Evolutionary conservation across 768 basidiomycete genomes (phyloP).

Genomic region (Ramaria rubella): DNA sequence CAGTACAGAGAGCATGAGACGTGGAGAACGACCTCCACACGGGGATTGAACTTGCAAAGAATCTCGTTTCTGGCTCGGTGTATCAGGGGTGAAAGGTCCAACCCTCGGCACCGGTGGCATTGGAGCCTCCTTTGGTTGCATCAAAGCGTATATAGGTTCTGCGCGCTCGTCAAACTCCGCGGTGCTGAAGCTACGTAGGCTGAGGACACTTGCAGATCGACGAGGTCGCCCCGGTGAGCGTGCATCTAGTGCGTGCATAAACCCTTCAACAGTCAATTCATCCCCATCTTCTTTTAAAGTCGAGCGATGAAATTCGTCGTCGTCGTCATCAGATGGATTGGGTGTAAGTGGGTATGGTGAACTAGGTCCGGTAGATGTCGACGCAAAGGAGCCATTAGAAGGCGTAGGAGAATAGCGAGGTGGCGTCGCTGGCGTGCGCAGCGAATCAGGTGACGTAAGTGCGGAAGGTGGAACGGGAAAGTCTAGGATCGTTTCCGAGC

Average conservation of each 20-base stretch:
- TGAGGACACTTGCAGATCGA: slow-evolving; percentile 7
- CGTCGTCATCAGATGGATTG: background rate
- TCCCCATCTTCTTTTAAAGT: background rate
- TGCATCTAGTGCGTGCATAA: background rate
- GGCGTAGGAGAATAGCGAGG: background rate
- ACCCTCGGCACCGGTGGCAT: background rate
- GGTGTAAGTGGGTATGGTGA: background rate
- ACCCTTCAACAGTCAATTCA: background rate
- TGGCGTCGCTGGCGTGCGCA: background rate
- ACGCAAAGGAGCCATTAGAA: background rate
- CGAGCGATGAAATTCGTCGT: background rate
- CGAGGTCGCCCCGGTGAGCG: background rate
- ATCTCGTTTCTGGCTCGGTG: background rate
- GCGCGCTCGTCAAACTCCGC: slow-evolving; percentile 5
- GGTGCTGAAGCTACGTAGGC: slow-evolving; percentile 7
- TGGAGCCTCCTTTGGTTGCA: background rate
- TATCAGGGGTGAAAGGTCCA: background rate
- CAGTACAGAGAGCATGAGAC: slow-evolving; percentile 3
- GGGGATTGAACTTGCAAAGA: background rate
- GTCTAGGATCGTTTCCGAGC: slow-evolving; percentile 7
- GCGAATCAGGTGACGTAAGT: background rate
- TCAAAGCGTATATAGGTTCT: background rate
- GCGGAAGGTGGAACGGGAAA: slow-evolving; percentile 4
- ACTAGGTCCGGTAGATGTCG: background rate
- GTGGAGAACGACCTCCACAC: background rate